These are phyloP conservation scores for Kwoniella shivajii DNA, from an alignment of 1,284 basidiomycete species.

Conservation along the genomic window DNA sequence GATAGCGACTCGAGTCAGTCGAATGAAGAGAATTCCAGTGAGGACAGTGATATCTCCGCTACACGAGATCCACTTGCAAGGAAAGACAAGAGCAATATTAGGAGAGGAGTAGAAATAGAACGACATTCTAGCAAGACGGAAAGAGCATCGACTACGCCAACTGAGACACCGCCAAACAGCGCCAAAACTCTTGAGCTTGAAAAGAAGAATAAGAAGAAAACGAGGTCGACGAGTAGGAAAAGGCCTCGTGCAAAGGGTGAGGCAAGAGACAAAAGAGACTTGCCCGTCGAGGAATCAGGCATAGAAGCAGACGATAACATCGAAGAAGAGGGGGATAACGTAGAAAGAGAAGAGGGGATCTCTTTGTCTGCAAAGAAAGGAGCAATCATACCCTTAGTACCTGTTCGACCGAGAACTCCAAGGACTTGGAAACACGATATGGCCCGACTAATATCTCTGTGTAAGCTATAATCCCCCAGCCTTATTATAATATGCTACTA, in stretches of 20 bases:
- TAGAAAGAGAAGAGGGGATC: neutral
- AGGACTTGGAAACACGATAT: constrained; percentile 25
- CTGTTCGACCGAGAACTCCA: neutral
- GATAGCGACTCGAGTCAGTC: no score
- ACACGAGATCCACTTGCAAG: no score
- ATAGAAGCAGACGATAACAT: no score
- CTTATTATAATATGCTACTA: neutral
- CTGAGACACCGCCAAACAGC: neutral
- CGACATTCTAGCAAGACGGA: neutral
- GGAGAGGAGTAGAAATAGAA: neutral
- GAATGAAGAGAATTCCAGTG: no score
- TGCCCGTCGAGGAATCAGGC: no score
- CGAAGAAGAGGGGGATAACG: no score
- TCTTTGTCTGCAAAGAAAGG: neutral
- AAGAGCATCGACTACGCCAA: no score
- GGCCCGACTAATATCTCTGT: constrained; percentile 21
- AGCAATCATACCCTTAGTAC: neutral
- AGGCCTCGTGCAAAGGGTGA: neutral
- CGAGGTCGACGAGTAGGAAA: neutral
- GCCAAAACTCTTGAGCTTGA: neutral
- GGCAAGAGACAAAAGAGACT: no score
- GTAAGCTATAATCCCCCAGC: constrained; percentile 11
- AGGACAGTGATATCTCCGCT: no score
- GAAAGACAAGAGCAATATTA: neutral
- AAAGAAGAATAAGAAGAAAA: neutral